Evolutionary conservation across 768 basidiomycete species (phyloP).

Genomic region (Imleria badia): DNA sequence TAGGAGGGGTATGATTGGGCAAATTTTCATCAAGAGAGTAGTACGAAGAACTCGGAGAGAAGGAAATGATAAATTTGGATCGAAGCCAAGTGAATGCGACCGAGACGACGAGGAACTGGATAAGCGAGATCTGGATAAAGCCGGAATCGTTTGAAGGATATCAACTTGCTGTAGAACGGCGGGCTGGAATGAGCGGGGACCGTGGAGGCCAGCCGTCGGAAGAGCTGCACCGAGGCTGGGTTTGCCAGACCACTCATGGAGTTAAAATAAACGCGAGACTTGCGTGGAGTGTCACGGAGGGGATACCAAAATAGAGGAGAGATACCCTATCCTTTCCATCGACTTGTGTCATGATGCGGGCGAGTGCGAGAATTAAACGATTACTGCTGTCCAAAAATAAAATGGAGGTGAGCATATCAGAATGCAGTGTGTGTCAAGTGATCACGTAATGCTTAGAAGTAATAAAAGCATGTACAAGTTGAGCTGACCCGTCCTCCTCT

Average conservation of each 20-base stretch:
- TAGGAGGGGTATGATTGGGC: conserved; percentile 73
- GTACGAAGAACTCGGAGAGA: conserved; percentile 48
- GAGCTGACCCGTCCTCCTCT: background rate
- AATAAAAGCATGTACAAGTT: background rate
- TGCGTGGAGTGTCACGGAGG: background rate
- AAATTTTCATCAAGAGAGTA: conserved; percentile 51
- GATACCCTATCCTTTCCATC: conserved; percentile 60
- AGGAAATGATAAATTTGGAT: conserved; percentile 73
- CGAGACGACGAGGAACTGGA: conserved; percentile 68
- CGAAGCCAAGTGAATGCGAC: conserved; percentile 77
- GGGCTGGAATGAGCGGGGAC: conserved; percentile 24
- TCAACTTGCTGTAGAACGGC: background rate
- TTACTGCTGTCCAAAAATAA: too few species aligned
- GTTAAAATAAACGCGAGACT: background rate
- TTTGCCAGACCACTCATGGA: conserved; percentile 40
- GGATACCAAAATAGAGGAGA: conserved; percentile 76
- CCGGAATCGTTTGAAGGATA: conserved; percentile 17
- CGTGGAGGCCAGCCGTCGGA: conserved; percentile 62
- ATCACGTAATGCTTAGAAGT: background rate
- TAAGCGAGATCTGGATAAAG: conserved; percentile 58
- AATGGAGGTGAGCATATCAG: too few species aligned
- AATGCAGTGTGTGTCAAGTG: too few species aligned
- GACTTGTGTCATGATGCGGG: too few species aligned
- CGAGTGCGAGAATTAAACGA: too few species aligned
- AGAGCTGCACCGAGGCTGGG: conserved; percentile 40